Percentiles rank a stretch among this genome's conserved stretches.
phyloP scores from a whole-genome alignment of 495 filamentous ascomycete genomes.

The Peziza echinospora region DNA sequence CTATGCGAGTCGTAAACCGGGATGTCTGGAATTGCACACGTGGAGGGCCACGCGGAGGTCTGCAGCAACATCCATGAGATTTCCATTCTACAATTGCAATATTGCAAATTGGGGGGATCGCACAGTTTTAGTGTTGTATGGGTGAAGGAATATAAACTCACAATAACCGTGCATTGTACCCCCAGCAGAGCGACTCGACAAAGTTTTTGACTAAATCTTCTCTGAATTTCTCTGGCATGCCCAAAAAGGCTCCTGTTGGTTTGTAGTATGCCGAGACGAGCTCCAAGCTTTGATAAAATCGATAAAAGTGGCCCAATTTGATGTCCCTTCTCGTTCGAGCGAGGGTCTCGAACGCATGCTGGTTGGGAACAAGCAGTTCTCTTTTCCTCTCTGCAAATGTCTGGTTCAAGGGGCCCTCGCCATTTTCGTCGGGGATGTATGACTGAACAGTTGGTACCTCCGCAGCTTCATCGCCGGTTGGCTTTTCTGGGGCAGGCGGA shows the following conservation, averaged over 20 bases:
- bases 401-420: constrained; percentile 6
- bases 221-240: constrained; percentile 19
- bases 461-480: neutral
- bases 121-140: no score
- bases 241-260: neutral
- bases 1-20: constrained; percentile 16
- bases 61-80: no score
- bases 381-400: constrained; percentile 7
- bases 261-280: constrained; percentile 14
- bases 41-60: constrained; percentile 13
- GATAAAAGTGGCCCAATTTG: constrained; percentile 18
- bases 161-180: constrained; percentile 19
- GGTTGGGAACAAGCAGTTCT: constrained; percentile 15
- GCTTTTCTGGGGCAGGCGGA: neutral
- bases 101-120: no score
- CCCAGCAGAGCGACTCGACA: constrained; percentile 20
- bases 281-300: constrained; percentile 17
- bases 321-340: constrained; percentile 14
- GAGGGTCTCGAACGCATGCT: constrained; percentile 11
- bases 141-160: constrained; percentile 2
- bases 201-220: constrained; percentile 20
- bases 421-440: constrained; percentile 12
- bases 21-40: constrained; percentile 15
- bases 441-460: constrained; percentile 3
- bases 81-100: no score